Evolutionary conservation across 2,329 filamentous ascomycete genomes (phyloP), one percentile per base, ranked within the genome.

Genomic region (Lasiodiplodia gonubiensis): DNA sequence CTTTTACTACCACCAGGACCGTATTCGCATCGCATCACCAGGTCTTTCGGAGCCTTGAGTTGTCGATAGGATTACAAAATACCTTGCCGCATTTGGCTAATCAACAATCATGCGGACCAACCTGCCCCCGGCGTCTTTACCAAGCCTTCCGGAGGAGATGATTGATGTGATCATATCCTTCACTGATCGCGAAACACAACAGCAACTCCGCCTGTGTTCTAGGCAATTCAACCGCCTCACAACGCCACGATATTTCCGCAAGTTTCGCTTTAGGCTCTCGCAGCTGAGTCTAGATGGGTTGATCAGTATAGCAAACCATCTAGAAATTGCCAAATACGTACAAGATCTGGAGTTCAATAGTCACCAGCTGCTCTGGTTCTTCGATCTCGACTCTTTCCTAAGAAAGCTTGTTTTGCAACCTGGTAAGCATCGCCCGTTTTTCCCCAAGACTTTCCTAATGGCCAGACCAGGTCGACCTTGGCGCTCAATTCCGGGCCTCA

Each of bases 341-440:
- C 57, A 61, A 35, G 18, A 48, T 8, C 57, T 61, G n/a, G 57
- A 61, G 10, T 61, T 48, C 57, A 61, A 61, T 11, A 48, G 46
- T 11, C 39, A 61, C 18, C 57, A 61, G 25, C 57, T 61, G 16
- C 39, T 49, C n/a, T 61, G 57, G 57, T 61, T 61, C 25, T 61
- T 61, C 39, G 27, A 61, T 12, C 48, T 61, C 27, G 39, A 61
- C 25, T 39, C 48, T 35, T 61, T 61, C 27, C 16, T 61, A 10
- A 16, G 30, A n/a, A 39, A 49, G 23, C 23, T 61, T 11, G 14
- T 6, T n/a, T 25, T 61, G 14, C 57, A 61, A 14, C 57, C 57
- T 21, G 23, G 57, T 61, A 49, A 8, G 39, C n/a, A 46, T 5
- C 18, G 3, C 25, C 42, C 39, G 21, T 16, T 18, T 23, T 10